Evolutionary conservation across 164 flowering plant species (phyloP), one percentile per base, ranked within the genome.

Genomic region (Akebia trifoliata): DNA sequence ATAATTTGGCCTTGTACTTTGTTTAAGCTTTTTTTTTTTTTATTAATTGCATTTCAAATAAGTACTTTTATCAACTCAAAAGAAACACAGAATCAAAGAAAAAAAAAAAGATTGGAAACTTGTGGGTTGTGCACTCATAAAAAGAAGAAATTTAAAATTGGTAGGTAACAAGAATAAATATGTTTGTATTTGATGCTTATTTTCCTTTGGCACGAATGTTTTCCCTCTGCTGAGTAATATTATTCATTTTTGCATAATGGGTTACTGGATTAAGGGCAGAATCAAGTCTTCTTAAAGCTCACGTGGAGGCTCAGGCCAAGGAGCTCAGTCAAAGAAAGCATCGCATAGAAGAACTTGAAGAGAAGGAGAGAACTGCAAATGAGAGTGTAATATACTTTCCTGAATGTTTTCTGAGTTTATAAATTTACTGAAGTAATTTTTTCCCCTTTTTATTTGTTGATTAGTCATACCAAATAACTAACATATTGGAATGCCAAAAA

Each of bases 321-420:
- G 98, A 89, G 64, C 84, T 92, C 54, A 70, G 40, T 69, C 79
- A 78, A 50, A 82, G 82, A 70, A 79, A 77, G 67, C 76, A 36
- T 37, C 73, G 58, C 4, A 75, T 89, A 39, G 83, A 86, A 71
- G 87, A 88, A 66, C 87, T 89, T 61, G 85, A 83, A 62, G 92
- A 84, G 73, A 92, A 82, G 74, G 98, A 92, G 64, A 80, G 85
- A 72, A 66, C 76, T 63, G 98, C 96, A 30, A 89, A 82, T 70
- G 89, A 85, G 72, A 86, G 63, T 81, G 93, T 92, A 71, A 63
- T 72, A 45, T 63, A 15, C 32, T 17, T 25, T 43, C 25, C 40
- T 25, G 4, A 25, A 54, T 26, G 32, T n/a, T 44, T 59, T 9
- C 25, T 57, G 24, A 8, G 21, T 35, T 36, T 38, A 28, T 4